Evolutionary conservation across 2,329 filamentous ascomycete species (phyloP).

Genomic region (Cordyceps militaris): DNA sequence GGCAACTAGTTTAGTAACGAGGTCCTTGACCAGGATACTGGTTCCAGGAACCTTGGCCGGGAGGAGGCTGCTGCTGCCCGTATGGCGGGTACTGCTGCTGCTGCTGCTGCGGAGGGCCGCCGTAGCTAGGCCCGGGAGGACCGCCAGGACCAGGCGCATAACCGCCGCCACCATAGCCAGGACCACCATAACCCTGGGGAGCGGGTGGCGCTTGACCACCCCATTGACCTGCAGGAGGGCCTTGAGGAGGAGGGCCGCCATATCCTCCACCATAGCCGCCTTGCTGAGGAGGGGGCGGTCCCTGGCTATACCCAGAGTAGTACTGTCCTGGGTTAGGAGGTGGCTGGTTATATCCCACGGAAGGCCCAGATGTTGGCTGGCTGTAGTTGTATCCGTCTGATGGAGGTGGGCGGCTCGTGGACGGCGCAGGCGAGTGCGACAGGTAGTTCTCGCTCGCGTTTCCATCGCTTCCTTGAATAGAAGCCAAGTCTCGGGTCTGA

Average conservation of each 20-base stretch:
- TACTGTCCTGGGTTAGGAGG: conserved; percentile 26
- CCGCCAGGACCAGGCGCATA: conserved; percentile 12
- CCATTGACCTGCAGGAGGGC: conserved; percentile 16
- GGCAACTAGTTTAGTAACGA: conserved; percentile 21
- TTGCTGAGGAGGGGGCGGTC: conserved; percentile 22
- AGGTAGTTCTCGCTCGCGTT: conserved; percentile 30
- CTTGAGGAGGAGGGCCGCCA: conserved; percentile 17
- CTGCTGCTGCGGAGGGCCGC: conserved; percentile 17
- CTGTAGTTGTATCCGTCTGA: conserved; percentile 36
- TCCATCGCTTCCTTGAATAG: conserved; percentile 44
- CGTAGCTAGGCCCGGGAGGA: conserved; percentile 7
- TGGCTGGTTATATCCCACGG: conserved; percentile 24
- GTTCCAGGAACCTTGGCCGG: conserved; percentile 25
- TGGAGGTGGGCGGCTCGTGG: conserved; percentile 23
- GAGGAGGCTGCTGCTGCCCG: conserved; percentile 19
- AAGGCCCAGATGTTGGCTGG: conserved; percentile 22
- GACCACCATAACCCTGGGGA: conserved; percentile 18
- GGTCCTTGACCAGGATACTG: conserved; percentile 33
- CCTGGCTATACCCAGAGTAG: conserved; percentile 27
- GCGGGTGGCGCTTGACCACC: conserved; percentile 19
- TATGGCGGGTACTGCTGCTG: conserved; percentile 21
- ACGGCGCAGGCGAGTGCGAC: conserved; percentile 33
- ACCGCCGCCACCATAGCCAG: conserved; percentile 18
- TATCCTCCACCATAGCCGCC: conserved; percentile 23
- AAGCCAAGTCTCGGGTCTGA: conserved; percentile 48